Conservation (phyloP, 352 stramenopile genomes). For the Pythium aquatile region DNA sequence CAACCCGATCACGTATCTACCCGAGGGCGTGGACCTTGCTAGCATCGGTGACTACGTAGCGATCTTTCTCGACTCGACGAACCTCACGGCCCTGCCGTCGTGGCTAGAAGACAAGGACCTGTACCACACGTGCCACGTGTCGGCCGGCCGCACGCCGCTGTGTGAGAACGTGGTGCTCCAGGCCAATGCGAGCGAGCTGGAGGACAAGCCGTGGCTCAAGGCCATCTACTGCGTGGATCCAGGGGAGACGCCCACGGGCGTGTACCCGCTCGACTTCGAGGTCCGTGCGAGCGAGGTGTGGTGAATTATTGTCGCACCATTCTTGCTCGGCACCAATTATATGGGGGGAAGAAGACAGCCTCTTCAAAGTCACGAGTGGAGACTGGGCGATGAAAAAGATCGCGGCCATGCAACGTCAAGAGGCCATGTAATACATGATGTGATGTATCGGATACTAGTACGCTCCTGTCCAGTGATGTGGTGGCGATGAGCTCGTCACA, state of each 20-base stretch:
- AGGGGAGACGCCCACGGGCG: background rate
- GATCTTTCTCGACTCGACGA: background rate
- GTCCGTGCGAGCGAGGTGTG: background rate
- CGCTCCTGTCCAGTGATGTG: too few relatives aligned
- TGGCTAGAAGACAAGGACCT: background rate
- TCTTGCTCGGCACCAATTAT: too few relatives aligned
- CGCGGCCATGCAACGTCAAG: too few relatives aligned
- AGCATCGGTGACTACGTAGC: background rate
- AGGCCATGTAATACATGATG: too few relatives aligned
- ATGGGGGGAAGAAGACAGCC: too few relatives aligned
- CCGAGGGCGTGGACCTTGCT: constrained; percentile 9
- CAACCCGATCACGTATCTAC: constrained; percentile 20
- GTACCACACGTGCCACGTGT: background rate
- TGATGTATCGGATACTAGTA: too few relatives aligned
- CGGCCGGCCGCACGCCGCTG: background rate
- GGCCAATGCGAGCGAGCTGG: background rate
- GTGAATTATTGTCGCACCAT: background rate
- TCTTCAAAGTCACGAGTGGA: too few relatives aligned
- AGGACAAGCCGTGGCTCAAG: background rate
- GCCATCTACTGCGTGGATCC: background rate
- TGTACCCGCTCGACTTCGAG: background rate
- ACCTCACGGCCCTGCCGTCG: background rate
- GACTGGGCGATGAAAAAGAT: too few relatives aligned
- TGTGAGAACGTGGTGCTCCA: background rate
- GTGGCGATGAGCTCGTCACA: too few relatives aligned